A percentile compares a stretch with the other conserved stretches of the same genome.
phyloP scores from a whole-genome alignment of 306 rosid species.

The Vachellia pachyceras region DNA sequence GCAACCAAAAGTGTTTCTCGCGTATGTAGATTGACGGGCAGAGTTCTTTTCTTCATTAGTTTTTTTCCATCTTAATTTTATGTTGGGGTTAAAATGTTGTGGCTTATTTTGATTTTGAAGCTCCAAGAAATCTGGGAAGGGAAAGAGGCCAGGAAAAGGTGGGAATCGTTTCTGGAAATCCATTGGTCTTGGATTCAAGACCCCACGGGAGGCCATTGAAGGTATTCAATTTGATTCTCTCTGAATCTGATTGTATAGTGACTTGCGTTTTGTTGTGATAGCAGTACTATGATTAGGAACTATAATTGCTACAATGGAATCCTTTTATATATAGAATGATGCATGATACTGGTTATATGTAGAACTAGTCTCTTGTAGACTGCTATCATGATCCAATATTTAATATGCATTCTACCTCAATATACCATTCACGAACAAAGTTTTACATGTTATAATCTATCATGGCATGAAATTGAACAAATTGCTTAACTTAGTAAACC shows the following conservation, averaged over 20 bases:
- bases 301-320: background rate
- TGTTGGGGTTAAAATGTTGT: background rate
- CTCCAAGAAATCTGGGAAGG: constrained; percentile 79
- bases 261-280: background rate
- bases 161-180: constrained; percentile 81
- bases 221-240: constrained; percentile 40
- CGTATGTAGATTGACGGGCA: constrained; percentile 28
- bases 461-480: background rate
- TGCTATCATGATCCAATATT: background rate
- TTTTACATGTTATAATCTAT: no score
- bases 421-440: no score
- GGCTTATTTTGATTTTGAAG: constrained; percentile 32
- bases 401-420: background rate
- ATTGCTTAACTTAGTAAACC: background rate
- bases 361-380: background rate
- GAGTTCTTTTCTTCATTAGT: background rate
- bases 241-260: background rate
- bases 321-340: background rate
- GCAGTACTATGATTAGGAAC: background rate
- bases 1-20: constrained; percentile 73
- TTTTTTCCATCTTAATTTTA: background rate
- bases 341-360: background rate
- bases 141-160: constrained; percentile 85
- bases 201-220: constrained; percentile 83
- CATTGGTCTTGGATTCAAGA: constrained; percentile 85